Base-by-base conservation (phyloP, 1,139 yeast species). In the Hansenula lynferdii region DNA sequence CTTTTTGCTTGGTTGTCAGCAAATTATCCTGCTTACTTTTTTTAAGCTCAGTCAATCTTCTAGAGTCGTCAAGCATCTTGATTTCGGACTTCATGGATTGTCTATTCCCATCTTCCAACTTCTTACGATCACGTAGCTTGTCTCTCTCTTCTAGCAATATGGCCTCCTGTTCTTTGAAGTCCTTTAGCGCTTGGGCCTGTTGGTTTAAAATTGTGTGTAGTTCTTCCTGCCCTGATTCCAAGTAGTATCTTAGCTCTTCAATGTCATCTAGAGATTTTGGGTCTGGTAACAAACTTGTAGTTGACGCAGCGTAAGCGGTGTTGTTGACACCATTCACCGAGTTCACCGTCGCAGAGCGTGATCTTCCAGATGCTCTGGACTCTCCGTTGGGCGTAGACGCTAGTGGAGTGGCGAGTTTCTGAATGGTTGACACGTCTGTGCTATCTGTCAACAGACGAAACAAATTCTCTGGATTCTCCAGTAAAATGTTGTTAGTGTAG, bases 161-260 rank as follows among this genome's bases (percentile, higher is more conserved):
- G 0, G 55, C 44, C 41, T 70, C 74, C 37, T 68, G 68, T 14
- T 63, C 69, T 20, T 53, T 46, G 44, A 68, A 72, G 38, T 75
- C 79, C 8, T 49, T 39, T 26, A 66, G 67, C 0, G 63, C 56
- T 29, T 61, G 67, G 11, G 57, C 52, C 31, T 65, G 66, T 39
- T 70, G 70, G 12, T 58, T 61, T 37, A 68, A 48, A 8, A 72
- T 56, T 5, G 66, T 66, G 31, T 65, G 61, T 12, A 73, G 65
- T 36, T 76, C 80, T 18, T 65, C 69, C 44, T 74, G 75, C 0
- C 72, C 69, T 6, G 64, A 54, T 47, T 75, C 80, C 17, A 76
- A 62, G 36, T 69, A 64, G 36, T 64, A 64, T 36, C 76, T 70
- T 30, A 75, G 54, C 29, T 73, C 72, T 44, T 71, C 77, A 29